Evolutionary conservation across 768 basidiomycete species (phyloP), one percentile per base, ranked within the genome.

Genomic region (Sarcomyxa edulis): DNA sequence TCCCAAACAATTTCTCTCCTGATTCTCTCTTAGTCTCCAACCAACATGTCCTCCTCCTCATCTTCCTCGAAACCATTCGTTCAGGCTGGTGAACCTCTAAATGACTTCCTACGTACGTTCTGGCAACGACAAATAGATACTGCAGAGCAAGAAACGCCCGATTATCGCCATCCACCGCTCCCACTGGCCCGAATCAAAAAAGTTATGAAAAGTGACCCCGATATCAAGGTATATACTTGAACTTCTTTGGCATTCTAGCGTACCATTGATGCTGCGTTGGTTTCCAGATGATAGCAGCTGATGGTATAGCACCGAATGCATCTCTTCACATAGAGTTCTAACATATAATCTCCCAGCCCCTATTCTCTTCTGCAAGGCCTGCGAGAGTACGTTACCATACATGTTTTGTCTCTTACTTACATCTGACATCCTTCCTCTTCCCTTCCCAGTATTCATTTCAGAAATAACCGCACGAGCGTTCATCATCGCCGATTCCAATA

Each of bases 141-240:
- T 5, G 89, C 91, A 0, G 93, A 96, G 58, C 77, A 82, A 50
- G 92, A 93, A 53, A 86, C 80, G 0, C 86, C 86, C 18, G 92
- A 94, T 61, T 89, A 87, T 48, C 69, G 85, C 37, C 89, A 93
- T 53, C 89, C 88, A 2, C 82, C 88, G 5, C 68, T 98, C 8
- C 95, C 95, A 3, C 68, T 99, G 21, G 96, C 96, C 12, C 70
- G 96, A 56, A 96, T 98, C 53, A 98, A 97, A 72, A 98, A 97
- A 60, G 95, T 97, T 41, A 96, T 97, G 90, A 97, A 98, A 72
- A 94, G 86, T 59, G 92, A 93, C 65, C 89, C 91, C 3, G 91
- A 94, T 51, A 91, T 97, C 47, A 93, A 93, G 77, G 92, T 95
- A 56, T 12, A 30, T 26, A 29, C 25, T 39, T 37, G 35, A 27